Evolutionary conservation across 306 rosid species (phyloP), one percentile per base, ranked within the genome.

Genomic region (Prunus mira): DNA sequence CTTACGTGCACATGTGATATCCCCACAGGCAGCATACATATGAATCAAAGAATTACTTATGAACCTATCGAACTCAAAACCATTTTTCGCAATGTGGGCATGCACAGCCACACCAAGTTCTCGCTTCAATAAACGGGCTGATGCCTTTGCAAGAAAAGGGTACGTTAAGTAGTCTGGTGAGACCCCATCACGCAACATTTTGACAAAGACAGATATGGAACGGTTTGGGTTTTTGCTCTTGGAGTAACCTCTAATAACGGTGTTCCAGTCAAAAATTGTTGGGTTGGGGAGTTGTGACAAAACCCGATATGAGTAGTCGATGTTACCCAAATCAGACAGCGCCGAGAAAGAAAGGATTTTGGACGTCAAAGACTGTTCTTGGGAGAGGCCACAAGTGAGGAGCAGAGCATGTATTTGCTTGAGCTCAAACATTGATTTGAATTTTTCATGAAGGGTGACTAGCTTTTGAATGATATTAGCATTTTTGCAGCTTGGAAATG

Each of bases 71-170:
- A 82, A 80, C 63, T 78, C 86, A 20, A 80, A 87, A 72, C 97
- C 90, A 43, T 82, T 77, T 80, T 73, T 88, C 14, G 82, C 81
- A 67, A 90, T 62, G 64, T 83, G 93, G 20, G 89, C 82, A 80
- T 90, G 97, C 78, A 92, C 82, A 10, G 91, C 88, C 15, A 54
- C 80, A 49, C 97, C 96, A 8, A 67, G 78, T 75, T 86, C 76
- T 73, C 28, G 85, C 72, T 83, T 86, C 75, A 83, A 60, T 45
- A 92, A 84, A 24, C 86, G 87, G 1, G 97, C 84, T 0, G 92
- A 84, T 10, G 96, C 96, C 85, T 92, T 92, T 24, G 74, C 74
- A 25, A 92, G 90, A 84, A 92, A 92, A 55, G 96, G 97, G 85
- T 87, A 92, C 52, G 97, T 90, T 49, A 92, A 52, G 76, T 88